phyloP scores from a whole-genome alignment of 2,329 filamentous ascomycete genomes.

The Penicillium vulpinum region DNA sequence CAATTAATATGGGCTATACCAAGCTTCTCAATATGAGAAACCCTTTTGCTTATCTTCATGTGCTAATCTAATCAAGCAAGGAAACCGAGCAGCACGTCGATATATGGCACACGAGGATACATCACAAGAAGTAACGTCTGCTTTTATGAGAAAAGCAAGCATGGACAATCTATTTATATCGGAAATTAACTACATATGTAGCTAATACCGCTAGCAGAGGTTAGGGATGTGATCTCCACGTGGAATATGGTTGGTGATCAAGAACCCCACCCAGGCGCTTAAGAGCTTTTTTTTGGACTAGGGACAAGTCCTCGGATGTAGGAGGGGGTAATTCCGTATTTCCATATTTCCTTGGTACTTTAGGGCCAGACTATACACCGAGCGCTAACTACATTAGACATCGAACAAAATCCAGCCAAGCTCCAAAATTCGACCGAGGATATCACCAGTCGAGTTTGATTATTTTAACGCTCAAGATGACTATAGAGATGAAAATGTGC shows the following conservation, averaged over 20 bases:
- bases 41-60: neutral
- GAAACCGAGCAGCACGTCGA: neutral
- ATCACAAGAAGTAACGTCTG: neutral
- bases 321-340: neutral
- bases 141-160: neutral
- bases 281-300: neutral
- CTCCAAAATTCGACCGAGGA: neutral
- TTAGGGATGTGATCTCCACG: neutral
- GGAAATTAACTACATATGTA: neutral
- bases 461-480: constrained; percentile 11
- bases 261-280: constrained; percentile 1
- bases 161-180: neutral
- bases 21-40: neutral
- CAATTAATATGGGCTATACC: neutral
- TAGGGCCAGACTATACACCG: no score
- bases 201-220: neutral
- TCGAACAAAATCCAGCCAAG: neutral
- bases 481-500: neutral
- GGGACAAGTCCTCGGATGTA: neutral
- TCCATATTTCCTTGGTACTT: no score
- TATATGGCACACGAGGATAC: neutral
- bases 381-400: neutral
- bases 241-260: neutral
- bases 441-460: neutral
- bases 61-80: neutral